These are phyloP conservation scores for Proliferodiscus dingleyae DNA, from an alignment of 2,329 filamentous ascomycete species.

Conservation along the genomic window DNA sequence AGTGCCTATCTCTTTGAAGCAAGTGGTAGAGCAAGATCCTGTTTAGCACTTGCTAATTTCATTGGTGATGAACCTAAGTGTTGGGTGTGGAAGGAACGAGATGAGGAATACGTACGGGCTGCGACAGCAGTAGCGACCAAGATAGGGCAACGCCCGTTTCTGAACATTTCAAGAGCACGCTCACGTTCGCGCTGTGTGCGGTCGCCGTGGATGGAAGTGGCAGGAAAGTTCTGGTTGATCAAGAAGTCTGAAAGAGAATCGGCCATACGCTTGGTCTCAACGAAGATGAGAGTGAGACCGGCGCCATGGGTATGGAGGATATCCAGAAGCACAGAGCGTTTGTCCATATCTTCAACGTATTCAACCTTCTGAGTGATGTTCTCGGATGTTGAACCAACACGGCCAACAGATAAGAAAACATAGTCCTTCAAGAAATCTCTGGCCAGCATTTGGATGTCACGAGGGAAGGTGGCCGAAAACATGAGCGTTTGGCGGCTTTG, in stretches of 20 bases:
- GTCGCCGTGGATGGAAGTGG: slow-evolving; percentile 97
- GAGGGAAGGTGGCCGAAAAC: slow-evolving; percentile 99
- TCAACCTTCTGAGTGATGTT: slow-evolving; percentile 99
- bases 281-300: slow-evolving; percentile 93
- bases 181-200: slow-evolving; percentile 98
- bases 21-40: no score
- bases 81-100: slow-evolving; percentile 8
- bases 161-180: slow-evolving; percentile 95
- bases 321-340: slow-evolving; percentile 94
- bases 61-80: background rate
- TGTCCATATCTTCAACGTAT: slow-evolving; percentile 94
- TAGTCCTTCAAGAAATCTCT: slow-evolving; percentile 99
- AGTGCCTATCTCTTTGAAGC: no score
- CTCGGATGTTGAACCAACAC: slow-evolving; percentile 98
- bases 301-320: slow-evolving; percentile 91
- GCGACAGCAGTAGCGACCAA: slow-evolving; percentile 96
- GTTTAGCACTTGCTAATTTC: no score
- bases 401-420: slow-evolving; percentile 96
- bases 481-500: slow-evolving; percentile 92
- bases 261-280: slow-evolving; percentile 99
- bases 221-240: slow-evolving; percentile 97
- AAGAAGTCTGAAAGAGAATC: slow-evolving; percentile 97
- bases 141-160: slow-evolving; percentile 90
- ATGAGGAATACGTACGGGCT: slow-evolving; percentile 48
- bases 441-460: slow-evolving; percentile 98